phyloP scores from a whole-genome alignment of 768 basidiomycete species.

The Peribolospora baueri region DNA sequence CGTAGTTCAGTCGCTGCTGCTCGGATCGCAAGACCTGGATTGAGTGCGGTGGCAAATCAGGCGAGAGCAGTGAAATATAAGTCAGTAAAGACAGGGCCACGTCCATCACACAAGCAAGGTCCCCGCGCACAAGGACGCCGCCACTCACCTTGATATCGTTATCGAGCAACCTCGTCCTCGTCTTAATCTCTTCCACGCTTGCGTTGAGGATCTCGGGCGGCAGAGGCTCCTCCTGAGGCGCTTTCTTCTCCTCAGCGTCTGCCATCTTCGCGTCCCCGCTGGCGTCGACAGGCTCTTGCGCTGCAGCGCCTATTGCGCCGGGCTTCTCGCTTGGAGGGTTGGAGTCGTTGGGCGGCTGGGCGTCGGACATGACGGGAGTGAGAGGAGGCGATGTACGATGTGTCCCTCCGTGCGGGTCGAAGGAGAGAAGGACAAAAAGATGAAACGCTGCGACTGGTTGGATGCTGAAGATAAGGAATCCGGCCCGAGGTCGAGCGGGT shows the following conservation, averaged over 20 bases:
- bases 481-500: too few species aligned
- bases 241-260: slow-evolving; percentile 21
- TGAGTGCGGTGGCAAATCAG: not conserved
- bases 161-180: slow-evolving; percentile 70
- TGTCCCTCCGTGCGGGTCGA: too few species aligned
- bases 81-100: not conserved
- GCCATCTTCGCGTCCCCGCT: slow-evolving; percentile 11
- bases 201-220: slow-evolving; percentile 62
- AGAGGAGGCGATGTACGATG: too few species aligned
- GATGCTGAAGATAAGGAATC: too few species aligned
- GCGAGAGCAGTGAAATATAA: not conserved
- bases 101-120: not conserved
- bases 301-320: not conserved
- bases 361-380: slow-evolving; percentile 1
- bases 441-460: too few species aligned
- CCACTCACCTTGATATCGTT: slow-evolving; percentile 70
- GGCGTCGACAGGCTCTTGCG: not conserved
- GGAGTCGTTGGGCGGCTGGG: not conserved
- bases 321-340: not conserved
- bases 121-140: not conserved
- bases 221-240: slow-evolving; percentile 63
- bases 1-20: slow-evolving; percentile 69
- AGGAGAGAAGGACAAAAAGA: too few species aligned
- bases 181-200: slow-evolving; percentile 62
- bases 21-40: slow-evolving; percentile 86